These are phyloP conservation scores for Didymella segeticola DNA, from an alignment of 2,329 filamentous ascomycete species.

Conservation along the genomic window DNA sequence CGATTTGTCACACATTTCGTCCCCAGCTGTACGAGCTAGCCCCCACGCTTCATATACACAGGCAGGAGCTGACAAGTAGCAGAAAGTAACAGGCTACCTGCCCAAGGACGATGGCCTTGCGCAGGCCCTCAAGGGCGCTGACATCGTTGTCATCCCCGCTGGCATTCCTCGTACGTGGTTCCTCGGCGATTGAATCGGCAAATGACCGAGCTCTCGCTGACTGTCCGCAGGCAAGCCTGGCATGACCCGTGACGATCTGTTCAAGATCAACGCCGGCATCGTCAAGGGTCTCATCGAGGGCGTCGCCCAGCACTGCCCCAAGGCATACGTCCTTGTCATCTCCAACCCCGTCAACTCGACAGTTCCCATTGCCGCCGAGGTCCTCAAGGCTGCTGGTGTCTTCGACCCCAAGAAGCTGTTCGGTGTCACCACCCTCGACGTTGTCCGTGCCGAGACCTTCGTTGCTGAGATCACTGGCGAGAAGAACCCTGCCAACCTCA, in stretches of 20 bases:
- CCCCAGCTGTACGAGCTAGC: slow-evolving; percentile 70
- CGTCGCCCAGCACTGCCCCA: slow-evolving; percentile 85
- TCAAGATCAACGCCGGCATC: slow-evolving; percentile 99
- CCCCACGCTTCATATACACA: slow-evolving; percentile 13
- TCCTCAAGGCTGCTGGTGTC: slow-evolving; percentile 89
- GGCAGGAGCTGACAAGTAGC: slow-evolving; percentile 25
- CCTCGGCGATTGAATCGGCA: neutral
- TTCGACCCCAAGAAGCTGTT: slow-evolving; percentile 97
- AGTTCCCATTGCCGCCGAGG: slow-evolving; percentile 95
- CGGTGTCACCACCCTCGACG: slow-evolving; percentile 97
- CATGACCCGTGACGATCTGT: slow-evolving; percentile 99
- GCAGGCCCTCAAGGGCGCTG: slow-evolving; percentile 86
- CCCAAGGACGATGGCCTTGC: slow-evolving; percentile 85
- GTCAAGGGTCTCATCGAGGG: slow-evolving; percentile 92
- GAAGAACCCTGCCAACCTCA: slow-evolving; percentile 81
- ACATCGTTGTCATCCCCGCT: slow-evolving; percentile 96
- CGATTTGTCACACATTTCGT: slow-evolving; percentile 97
- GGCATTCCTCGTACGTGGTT: slow-evolving; percentile 85
- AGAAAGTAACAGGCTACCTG: slow-evolving; percentile 86
- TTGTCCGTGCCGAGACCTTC: slow-evolving; percentile 97
- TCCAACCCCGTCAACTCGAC: slow-evolving; percentile 99
- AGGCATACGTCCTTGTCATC: slow-evolving; percentile 95
- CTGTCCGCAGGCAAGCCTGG: slow-evolving; percentile 87
- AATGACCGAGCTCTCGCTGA: slow-evolving; percentile 23
- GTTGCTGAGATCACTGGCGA: slow-evolving; percentile 84